A percentile compares a stretch with the other conserved stretches of the same genome.
Evolutionary conservation across 2,329 filamentous ascomycete genomes (phyloP).

Genomic region (Nemania sp.): DNA sequence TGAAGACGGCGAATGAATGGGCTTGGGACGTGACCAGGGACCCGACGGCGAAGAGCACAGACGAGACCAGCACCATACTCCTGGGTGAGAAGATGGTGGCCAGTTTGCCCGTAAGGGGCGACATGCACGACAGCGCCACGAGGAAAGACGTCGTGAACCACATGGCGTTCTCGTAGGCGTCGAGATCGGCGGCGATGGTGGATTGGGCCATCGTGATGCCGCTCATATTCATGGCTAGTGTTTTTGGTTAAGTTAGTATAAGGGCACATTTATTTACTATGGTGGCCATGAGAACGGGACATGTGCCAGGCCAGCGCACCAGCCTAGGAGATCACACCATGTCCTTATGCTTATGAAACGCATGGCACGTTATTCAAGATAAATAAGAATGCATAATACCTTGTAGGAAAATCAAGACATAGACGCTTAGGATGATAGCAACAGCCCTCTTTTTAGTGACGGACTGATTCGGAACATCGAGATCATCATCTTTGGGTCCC

Average conservation of each 20-base stretch:
- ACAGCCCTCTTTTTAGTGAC: slow-evolving; percentile 43
- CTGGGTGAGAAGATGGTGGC: slow-evolving; percentile 75
- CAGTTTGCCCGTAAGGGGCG: slow-evolving; percentile 73
- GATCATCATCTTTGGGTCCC: slow-evolving; percentile 24
- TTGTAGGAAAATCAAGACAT: slow-evolving; percentile 63
- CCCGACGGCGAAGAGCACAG: slow-evolving; percentile 63
- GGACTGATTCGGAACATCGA: slow-evolving; percentile 39
- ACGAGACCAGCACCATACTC: slow-evolving; percentile 65
- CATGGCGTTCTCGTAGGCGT: slow-evolving; percentile 72
- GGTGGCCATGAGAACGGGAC: not conserved
- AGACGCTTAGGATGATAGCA: slow-evolving; percentile 58
- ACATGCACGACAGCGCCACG: slow-evolving; percentile 62
- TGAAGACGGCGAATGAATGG: slow-evolving; percentile 62
- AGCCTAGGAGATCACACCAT: not conserved
- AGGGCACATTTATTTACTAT: not conserved
- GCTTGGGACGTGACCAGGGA: slow-evolving; percentile 68
- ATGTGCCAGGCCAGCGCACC: not conserved
- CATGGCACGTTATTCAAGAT: not conserved
- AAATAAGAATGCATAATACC: slow-evolving; percentile 43
- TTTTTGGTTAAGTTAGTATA: not conserved
- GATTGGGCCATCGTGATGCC: slow-evolving; percentile 83
- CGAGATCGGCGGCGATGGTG: slow-evolving; percentile 72
- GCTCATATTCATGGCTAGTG: slow-evolving; percentile 69
- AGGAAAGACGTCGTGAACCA: slow-evolving; percentile 85
- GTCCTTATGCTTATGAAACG: not conserved